Conservation (phyloP, 768 basidiomycete genomes). For the Kondoa malvinella region DNA sequence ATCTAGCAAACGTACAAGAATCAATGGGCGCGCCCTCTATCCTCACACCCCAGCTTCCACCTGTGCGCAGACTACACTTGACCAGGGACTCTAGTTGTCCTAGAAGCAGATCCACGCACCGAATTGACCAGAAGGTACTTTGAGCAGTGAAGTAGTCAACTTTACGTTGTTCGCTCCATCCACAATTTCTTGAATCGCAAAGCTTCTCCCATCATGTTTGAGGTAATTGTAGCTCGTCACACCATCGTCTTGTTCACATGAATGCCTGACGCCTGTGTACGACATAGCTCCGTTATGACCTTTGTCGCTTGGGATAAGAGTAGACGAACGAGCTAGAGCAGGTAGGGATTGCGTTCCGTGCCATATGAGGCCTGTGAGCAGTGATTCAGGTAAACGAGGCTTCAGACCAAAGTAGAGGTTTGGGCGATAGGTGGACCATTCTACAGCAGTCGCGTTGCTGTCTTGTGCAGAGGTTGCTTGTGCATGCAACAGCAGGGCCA, state of each 20-base stretch:
- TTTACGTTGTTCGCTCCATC: constrained; percentile 70
- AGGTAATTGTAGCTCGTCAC: constrained; percentile 73
- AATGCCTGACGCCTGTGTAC: constrained; percentile 53
- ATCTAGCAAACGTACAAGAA: constrained; percentile 36
- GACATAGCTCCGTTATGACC: constrained; percentile 8
- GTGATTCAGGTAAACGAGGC: constrained; percentile 66
- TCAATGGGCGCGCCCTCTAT: constrained; percentile 65
- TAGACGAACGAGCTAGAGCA: neutral
- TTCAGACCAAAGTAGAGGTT: constrained; percentile 89
- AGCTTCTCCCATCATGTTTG: constrained; percentile 65
- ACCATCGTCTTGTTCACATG: constrained; percentile 72
- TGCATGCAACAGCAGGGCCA: too few species aligned
- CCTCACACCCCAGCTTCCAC: constrained; percentile 71
- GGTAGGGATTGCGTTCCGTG: constrained; percentile 52
- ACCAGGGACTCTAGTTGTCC: neutral
- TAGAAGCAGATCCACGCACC: constrained; percentile 32
- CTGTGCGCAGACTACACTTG: neutral
- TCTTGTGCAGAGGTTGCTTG: neutral
- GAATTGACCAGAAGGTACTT: constrained; percentile 61
- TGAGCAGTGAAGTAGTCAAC: constrained; percentile 68
- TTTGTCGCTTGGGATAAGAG: neutral
- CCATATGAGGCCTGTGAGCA: constrained; percentile 88
- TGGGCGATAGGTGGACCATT: constrained; percentile 73
- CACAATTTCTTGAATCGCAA: constrained; percentile 65
- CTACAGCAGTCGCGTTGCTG: neutral